Evolutionary conservation across 306 rosid genomes (phyloP), one percentile per base, ranked within the genome.

Genomic region (Vicia villosa): DNA sequence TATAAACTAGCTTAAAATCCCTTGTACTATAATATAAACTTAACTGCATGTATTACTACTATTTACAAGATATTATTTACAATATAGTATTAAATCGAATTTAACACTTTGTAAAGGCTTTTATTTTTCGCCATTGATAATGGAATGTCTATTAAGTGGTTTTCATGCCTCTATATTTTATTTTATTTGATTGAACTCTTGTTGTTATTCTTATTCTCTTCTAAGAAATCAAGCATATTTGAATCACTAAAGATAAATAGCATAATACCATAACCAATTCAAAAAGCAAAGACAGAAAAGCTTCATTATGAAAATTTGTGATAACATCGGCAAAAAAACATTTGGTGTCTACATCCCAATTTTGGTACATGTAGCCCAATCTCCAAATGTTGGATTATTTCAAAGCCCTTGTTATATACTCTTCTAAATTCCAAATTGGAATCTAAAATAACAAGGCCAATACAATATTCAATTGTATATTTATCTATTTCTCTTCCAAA

Each of bases 311-410:
- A 28, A 63, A 71, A 37, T 0, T 24, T 16, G 9, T 13, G 36
- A 70, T 17, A 77, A 78, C 32, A 68, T 63, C 41, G 13, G 77
- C 68, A 70, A 51, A 46, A 76, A 32, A 32, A n/a, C 50, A 49
- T 40, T 17, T 12, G 34, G 50, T 58, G 13, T 55, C 67, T 36
- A 45, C 40, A 54, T 36, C 21, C 84, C 83, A 76, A 80, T 76
- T 62, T 64, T 50, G 74, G 81, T 70, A 56, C 65, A 75, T 74
- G 67, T 47, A 37, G 3, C 68, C 70, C 73, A 79, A 71, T 64
- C 69, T 55, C 75, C 21, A 66, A 75, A 68, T 37, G 79, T 78
- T 60, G 89, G 89, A 84, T 87, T 87, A 87, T 83, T 82, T 66
- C 51, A 68, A 28, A 62, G 19, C 77, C 81, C 69, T 56, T 72